Evolutionary conservation across 768 basidiomycete genomes (phyloP), one percentile per base, ranked within the genome.

Genomic region (Rossbeevera mucosa): DNA sequence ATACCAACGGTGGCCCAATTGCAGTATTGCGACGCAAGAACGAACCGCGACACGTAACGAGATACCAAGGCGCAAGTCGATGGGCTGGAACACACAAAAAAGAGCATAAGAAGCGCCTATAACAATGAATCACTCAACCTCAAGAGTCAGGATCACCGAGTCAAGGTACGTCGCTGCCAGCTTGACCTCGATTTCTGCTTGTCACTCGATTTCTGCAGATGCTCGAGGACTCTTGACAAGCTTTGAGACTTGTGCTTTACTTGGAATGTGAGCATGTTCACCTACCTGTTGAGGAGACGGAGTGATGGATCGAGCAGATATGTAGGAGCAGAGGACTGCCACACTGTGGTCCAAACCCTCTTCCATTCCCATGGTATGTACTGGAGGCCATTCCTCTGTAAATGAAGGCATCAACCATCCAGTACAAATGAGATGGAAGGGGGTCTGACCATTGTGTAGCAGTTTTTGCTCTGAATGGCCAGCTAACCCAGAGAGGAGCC

Each of bases 331-430:
- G 52, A 47, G 31, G 57, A 45, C 50, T 44, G 51, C 50, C 58
- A 58, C 36, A 54, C 56, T 38, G 50, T 64, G 63, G 63, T 64
- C 67, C 55, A 67, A 65, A 66, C 61, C 50, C 63, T 70, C 74
- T 75, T 75, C 74, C 74, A 75, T 75, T 74, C 74, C 69, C 74
- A 75, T 75, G 74, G 74, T 76, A 75, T 67, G 72, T 70, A 68
- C 63, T 64, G 62, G 31, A 60, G 57, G 52, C 52, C 44, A 49
- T 44, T 38, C 57, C 53, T 57, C 56, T 54, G 67, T 63, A 68
- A 56, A 59, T 62, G 63, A 66, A 68, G 67, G 64, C 18, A 42
- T 59, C 52, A 53, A 60, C 59, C 59, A 43, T 5, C 38, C 54
- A 56, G 56, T 65, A 63, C 64, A 66, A 53, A 66, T 65, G 65